These are phyloP conservation scores for Xylaria sp. DNA, from an alignment of 2,329 filamentous ascomycete genomes.

Conservation along the genomic window DNA sequence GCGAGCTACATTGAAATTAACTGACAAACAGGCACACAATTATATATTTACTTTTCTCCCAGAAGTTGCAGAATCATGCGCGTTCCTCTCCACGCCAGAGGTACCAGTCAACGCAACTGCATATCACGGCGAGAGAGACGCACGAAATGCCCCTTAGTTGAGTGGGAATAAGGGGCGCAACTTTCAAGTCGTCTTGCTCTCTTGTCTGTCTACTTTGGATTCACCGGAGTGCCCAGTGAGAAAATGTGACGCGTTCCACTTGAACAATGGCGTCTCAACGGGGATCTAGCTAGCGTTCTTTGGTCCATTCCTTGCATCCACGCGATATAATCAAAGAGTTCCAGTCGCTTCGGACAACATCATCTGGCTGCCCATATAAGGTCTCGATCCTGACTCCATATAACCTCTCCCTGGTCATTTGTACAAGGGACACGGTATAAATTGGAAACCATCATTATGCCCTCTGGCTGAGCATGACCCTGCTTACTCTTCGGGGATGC, in stretches of 20 bases:
- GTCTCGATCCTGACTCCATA: neutral
- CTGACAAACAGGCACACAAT: neutral
- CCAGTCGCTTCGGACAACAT: neutral
- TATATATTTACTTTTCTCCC: slow-evolving; percentile 2
- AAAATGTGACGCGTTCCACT: neutral
- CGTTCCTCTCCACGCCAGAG: neutral
- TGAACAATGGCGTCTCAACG: neutral
- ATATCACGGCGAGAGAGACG: neutral
- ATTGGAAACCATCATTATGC: neutral
- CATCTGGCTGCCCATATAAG: neutral
- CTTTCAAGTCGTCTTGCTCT: neutral
- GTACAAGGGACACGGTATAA: neutral
- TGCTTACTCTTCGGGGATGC: neutral
- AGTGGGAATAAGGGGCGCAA: neutral
- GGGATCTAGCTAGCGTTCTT: neutral
- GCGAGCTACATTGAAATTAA: slow-evolving; percentile 4
- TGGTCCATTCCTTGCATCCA: neutral
- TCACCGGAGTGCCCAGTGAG: neutral
- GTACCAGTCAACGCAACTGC: slow-evolving; percentile 1
- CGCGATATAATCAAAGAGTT: slow-evolving; percentile 2
- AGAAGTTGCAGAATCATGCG: neutral
- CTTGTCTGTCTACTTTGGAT: neutral
- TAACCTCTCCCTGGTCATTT: neutral
- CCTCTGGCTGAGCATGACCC: neutral
- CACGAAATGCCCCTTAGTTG: neutral